Evolutionary conservation across 1,139 yeast species (phyloP).

Genomic region (Kodamaea anthophila): DNA sequence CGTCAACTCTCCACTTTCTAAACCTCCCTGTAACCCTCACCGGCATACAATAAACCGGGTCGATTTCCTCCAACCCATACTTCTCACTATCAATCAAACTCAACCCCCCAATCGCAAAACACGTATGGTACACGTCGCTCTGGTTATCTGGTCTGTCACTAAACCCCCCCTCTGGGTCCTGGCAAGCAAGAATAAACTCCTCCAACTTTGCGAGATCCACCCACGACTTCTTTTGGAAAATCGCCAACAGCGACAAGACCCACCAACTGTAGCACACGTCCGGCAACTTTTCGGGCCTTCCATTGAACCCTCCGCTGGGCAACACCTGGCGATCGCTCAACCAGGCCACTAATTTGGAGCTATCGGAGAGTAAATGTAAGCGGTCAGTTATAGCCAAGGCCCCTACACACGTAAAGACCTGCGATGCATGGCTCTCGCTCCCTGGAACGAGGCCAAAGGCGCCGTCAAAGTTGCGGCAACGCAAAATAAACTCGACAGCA

Average conservation of each 20-base stretch:
- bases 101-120: conserved; percentile 84
- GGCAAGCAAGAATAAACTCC: conserved; percentile 66
- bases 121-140: conserved; percentile 88
- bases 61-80: conserved; percentile 48
- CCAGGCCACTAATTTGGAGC: conserved; percentile 65
- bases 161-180: conserved; percentile 84
- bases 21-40: conserved; percentile 39
- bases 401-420: conserved; percentile 81
- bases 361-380: conserved; percentile 50
- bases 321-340: conserved; percentile 81
- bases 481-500: conserved; percentile 58
- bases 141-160: conserved; percentile 89
- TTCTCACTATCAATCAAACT: conserved; percentile 60
- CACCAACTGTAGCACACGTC: conserved; percentile 99
- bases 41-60: conserved; percentile 89
- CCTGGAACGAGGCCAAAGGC: conserved; percentile 94
- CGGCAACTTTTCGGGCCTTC: conserved; percentile 92
- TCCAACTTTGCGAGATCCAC: conserved; percentile 58
- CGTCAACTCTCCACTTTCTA: conserved; percentile 41
- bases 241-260: conserved; percentile 78
- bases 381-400: conserved; percentile 63
- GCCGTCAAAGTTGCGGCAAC: conserved; percentile 89
- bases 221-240: conserved; percentile 65
- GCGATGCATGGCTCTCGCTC: conserved; percentile 93
- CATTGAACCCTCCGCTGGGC: conserved; percentile 86